phyloP scores from a whole-genome alignment of 805 yeast species.

The Alloascoidea africana region DNA sequence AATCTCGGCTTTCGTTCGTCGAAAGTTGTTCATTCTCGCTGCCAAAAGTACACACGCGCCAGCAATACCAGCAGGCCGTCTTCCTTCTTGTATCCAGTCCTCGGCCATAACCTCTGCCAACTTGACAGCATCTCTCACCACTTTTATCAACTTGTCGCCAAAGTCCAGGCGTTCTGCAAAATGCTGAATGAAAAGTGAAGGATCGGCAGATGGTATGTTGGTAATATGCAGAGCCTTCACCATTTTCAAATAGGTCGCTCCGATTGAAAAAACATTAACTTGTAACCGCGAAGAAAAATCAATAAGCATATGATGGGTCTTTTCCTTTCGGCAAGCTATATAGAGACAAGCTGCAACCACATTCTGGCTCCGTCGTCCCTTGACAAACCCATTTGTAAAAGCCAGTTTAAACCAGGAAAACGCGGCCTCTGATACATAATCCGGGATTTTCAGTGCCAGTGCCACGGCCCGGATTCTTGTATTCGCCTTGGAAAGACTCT shows the following conservation, averaged over 20 bases:
- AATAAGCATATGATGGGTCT: conserved; percentile 89
- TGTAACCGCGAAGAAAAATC: conserved; percentile 86
- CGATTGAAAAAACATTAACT: conserved; percentile 85
- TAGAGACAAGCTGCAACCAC: conserved; percentile 92
- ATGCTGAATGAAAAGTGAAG: conserved; percentile 84
- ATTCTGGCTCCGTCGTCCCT: conserved; percentile 92
- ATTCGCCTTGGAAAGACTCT: conserved; percentile 75
- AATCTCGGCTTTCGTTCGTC: conserved; percentile 84
- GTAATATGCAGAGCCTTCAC: conserved; percentile 74
- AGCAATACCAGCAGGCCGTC: conserved; percentile 97
- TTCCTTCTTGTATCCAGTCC: conserved; percentile 94
- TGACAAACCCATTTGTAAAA: conserved; percentile 76
- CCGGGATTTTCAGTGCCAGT: conserved; percentile 63
- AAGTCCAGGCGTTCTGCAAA: conserved; percentile 81
- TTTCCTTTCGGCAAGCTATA: conserved; percentile 83
- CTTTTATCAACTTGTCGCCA: conserved; percentile 53
- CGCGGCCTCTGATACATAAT: conserved; percentile 74
- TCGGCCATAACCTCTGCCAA: conserved; percentile 82
- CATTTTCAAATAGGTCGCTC: conserved; percentile 89
- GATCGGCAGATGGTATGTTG: conserved; percentile 79
- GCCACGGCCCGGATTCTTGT: conserved; percentile 72
- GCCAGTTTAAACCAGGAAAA: conserved; percentile 84
- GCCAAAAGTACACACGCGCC: conserved; percentile 92
- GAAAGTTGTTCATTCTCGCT: conserved; percentile 89
- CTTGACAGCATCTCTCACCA: conserved; percentile 74